Conservation (phyloP, 2,329 filamentous ascomycete genomes). For the Aaosphaeria pasadenensis region DNA sequence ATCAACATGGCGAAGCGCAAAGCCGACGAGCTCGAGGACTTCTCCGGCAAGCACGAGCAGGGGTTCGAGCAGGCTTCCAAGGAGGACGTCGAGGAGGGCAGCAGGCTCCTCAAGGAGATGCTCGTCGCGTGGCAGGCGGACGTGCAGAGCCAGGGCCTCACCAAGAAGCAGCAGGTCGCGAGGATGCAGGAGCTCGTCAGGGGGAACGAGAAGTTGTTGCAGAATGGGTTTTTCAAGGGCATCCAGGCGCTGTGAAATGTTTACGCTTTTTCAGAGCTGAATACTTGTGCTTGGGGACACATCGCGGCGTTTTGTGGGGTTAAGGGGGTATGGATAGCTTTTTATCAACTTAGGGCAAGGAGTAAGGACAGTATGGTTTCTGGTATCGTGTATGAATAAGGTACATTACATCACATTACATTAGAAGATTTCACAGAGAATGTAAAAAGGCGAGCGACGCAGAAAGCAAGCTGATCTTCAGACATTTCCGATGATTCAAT, state of each 20-base stretch:
- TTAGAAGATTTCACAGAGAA: no score
- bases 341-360: no score
- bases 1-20: slow-evolving; percentile 99
- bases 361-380: no score
- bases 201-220: slow-evolving; percentile 62
- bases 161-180: slow-evolving; percentile 67
- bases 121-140: slow-evolving; percentile 80
- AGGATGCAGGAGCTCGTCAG: slow-evolving; percentile 77
- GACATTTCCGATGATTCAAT: no score
- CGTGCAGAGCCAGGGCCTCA: slow-evolving; percentile 58
- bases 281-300: no score
- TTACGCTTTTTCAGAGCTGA: not conserved
- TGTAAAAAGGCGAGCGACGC: no score
- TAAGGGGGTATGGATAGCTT: no score
- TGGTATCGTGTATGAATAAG: no score
- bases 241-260: slow-evolving; percentile 44
- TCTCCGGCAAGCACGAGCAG: slow-evolving; percentile 72
- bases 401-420: no score
- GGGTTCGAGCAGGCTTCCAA: slow-evolving; percentile 53
- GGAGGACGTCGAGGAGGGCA: slow-evolving; percentile 87
- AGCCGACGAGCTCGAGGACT: slow-evolving; percentile 96
- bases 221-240: slow-evolving; percentile 66
- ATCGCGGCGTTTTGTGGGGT: no score
- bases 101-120: slow-evolving; percentile 77
- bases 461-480: no score